Evolutionary conservation across 2,329 filamentous ascomycete species (phyloP).

Genomic region (Arthroderma uncinatum): DNA sequence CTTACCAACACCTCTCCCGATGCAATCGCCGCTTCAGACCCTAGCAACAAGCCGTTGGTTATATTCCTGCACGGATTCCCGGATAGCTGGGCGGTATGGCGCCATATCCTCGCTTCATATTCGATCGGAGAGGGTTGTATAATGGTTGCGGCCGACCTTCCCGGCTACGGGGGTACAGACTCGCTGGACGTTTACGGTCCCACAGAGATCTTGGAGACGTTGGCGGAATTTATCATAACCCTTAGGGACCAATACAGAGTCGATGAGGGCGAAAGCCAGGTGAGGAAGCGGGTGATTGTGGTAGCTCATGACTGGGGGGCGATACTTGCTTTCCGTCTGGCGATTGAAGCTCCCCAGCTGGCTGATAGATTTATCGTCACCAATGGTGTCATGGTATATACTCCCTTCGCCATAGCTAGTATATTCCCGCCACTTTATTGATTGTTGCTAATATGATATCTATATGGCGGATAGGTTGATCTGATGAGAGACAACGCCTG

Average conservation of each 20-base stretch:
- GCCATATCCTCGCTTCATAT: conserved; percentile 35
- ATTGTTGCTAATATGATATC: not conserved
- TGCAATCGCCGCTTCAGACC: conserved; percentile 16
- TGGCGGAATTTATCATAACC: conserved; percentile 43
- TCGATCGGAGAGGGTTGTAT: conserved; percentile 31
- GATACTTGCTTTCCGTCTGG: conserved; percentile 43
- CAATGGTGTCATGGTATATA: conserved; percentile 43
- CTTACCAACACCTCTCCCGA: conserved; percentile 32
- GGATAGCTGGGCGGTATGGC: conserved; percentile 48
- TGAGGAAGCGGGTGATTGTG: conserved; percentile 35
- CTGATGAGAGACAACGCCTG: conserved; percentile 34
- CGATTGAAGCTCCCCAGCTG: conserved; percentile 46
- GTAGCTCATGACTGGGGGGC: conserved; percentile 48
- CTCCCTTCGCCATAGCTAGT: not conserved
- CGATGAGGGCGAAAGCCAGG: conserved; percentile 18
- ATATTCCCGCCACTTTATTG: not conserved
- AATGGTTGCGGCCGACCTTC: conserved; percentile 46
- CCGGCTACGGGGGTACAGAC: conserved; percentile 49
- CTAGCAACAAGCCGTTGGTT: conserved; percentile 31
- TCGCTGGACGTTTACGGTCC: conserved; percentile 40
- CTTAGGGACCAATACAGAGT: conserved; percentile 40
- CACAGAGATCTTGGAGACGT: conserved; percentile 41
- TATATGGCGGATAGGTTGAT: conserved; percentile 26
- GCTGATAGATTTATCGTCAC: conserved; percentile 46
- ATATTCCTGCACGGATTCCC: conserved; percentile 51